Base-by-base conservation (phyloP, 441 rosid genomes). In the Pelargonium australe region DNA sequence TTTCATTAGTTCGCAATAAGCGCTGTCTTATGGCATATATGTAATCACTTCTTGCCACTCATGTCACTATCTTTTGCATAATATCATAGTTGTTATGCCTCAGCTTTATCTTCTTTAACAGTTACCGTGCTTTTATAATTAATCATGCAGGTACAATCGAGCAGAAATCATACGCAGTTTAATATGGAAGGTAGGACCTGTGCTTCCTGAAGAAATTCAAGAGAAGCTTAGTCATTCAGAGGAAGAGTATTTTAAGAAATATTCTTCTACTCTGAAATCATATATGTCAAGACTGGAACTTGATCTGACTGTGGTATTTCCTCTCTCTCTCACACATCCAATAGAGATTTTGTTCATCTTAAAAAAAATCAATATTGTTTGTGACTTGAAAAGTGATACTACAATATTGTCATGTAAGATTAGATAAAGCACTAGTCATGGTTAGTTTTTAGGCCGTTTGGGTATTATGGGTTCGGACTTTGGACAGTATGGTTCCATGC, bases 11-110 rank as follows among this genome's bases (percentile, higher is more conserved):
- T 80, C 90, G 95, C 28, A 89, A 89, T 80, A 93, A 93, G 70
- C 93, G 95, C 63, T 93, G 97, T 86, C 82, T 93, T 74, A 86
- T 88, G 97, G 95, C 95, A 11, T 93, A 93, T 67, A 79, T 85
- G 96, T 92, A 74, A 72, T 84, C 34, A 64, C 53, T 68, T 67
- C 61, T 49, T 10, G 14, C 55, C n/a, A 49, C 25, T 23, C 53
- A 9, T 9, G 13, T 47, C n/a, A 8, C 53, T 9, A 47, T 47
- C 53, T 23, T 23, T 8, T 9, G 53, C 53, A 47, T 13, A 47
- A 9, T 47, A 12, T 9, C 12, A 9, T 47, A 9, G 53, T 11
- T 47, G 12, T 47, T 10, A 47, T 13, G 12, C n/a, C 53, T 10
- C 4, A 47, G 13, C 12, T 68, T 69, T 73, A 25, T 23, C 25